Percentiles rank a stretch among this genome's conserved stretches.
Evolutionary conservation across 176 grass and related monocot species (phyloP).

Genomic region (Areca catechu): DNA sequence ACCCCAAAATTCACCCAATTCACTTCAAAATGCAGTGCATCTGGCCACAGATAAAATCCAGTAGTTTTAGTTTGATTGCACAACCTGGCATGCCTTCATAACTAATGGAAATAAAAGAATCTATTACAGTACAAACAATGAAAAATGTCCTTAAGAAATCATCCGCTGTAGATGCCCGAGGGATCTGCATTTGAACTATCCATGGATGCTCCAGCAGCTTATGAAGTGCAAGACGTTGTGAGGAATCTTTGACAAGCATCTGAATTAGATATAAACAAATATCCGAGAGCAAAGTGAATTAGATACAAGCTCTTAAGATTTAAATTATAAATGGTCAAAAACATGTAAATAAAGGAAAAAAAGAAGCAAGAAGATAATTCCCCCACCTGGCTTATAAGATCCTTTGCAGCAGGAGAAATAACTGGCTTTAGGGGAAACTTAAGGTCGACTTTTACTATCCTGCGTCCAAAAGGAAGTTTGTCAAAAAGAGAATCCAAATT

Average conservation of each 20-base stretch:
- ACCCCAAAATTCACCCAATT: too few species aligned
- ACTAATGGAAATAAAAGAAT: too few species aligned
- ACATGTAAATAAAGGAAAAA: neutral
- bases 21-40: too few species aligned
- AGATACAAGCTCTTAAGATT: too few species aligned
- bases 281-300: neutral
- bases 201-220: slow-evolving; percentile 89
- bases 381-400: slow-evolving; percentile 66
- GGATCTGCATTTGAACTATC: slow-evolving; percentile 86
- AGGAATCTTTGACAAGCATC: slow-evolving; percentile 83
- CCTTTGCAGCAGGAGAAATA: slow-evolving; percentile 68
- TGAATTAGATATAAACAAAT: slow-evolving; percentile 18
- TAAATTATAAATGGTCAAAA: too few species aligned
- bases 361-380: neutral
- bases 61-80: too few species aligned
- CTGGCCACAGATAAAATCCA: too few species aligned
- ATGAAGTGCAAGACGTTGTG: slow-evolving; percentile 48
- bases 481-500: too few species aligned
- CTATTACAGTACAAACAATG: too few species aligned
- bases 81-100: too few species aligned
- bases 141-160: neutral
- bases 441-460: slow-evolving; percentile 86
- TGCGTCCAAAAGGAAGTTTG: slow-evolving; percentile 17
- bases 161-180: slow-evolving; percentile 46
- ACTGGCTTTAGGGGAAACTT: slow-evolving; percentile 68